Conservation (phyloP, 768 basidiomycete species). For the Suillus placidus region DNA sequence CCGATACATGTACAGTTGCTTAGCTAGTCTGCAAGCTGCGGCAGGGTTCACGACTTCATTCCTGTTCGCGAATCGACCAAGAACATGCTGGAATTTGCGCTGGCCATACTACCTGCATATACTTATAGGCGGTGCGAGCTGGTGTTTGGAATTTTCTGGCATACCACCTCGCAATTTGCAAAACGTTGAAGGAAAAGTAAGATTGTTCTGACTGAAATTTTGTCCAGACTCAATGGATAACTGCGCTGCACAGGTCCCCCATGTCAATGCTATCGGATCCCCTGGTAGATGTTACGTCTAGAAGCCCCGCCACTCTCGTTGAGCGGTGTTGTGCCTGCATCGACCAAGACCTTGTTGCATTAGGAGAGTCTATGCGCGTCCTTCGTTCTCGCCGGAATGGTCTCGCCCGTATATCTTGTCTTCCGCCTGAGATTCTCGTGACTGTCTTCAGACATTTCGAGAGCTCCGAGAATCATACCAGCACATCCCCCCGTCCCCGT, state of each 20-base stretch:
- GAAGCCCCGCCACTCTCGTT: neutral
- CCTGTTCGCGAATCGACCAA: neutral
- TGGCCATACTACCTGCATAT: neutral
- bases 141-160: neutral
- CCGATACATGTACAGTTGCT: no score
- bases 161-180: neutral
- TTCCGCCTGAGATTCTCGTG: slow-evolving; percentile 27
- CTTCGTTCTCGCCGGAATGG: slow-evolving; percentile 22
- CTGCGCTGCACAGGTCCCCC: neutral
- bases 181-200: neutral
- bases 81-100: neutral
- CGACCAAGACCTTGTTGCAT: slow-evolving; percentile 21
- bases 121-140: neutral
- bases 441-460: slow-evolving; percentile 23
- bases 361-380: slow-evolving; percentile 16
- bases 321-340: slow-evolving; percentile 14
- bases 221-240: neutral
- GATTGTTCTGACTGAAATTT: neutral
- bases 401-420: slow-evolving; percentile 20
- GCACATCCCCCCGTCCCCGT: neutral
- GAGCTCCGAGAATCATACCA: neutral
- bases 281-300: neutral
- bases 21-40: neutral
- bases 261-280: neutral
- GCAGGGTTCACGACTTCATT: neutral